Conservation (phyloP, 768 basidiomycete species). For the Boletales sp. region DNA sequence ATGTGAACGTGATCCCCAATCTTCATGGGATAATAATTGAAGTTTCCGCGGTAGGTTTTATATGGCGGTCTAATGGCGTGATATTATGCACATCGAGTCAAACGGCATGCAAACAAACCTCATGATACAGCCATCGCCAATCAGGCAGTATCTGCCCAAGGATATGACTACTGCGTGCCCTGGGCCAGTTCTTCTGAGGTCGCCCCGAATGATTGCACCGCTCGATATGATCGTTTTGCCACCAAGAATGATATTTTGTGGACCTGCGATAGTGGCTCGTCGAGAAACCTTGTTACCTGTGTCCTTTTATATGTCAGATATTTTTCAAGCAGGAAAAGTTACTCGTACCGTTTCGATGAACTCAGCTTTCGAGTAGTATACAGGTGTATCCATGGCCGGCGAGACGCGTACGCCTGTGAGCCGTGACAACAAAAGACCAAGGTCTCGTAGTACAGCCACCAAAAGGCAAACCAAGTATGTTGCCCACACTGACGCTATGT, state of each 20-base stretch:
- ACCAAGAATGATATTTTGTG: constrained; percentile 94
- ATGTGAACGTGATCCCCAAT: constrained; percentile 95
- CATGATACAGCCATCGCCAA: constrained; percentile 89
- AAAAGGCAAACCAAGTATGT: background rate
- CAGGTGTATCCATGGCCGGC: constrained; percentile 59
- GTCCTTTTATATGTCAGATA: constrained; percentile 49
- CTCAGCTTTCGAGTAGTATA: constrained; percentile 78
- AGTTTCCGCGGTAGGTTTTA: constrained; percentile 85
- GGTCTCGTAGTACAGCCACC: too few species aligned
- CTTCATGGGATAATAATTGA: constrained; percentile 98
- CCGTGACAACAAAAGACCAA: background rate
- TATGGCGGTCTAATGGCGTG: constrained; percentile 62
- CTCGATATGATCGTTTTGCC: constrained; percentile 96
- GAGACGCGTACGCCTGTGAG: constrained; percentile 13
- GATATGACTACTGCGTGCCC: constrained; percentile 94
- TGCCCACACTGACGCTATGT: constrained; percentile 3
- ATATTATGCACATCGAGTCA: background rate
- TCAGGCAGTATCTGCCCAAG: constrained; percentile 87
- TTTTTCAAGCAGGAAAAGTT: background rate
- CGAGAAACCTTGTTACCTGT: constrained; percentile 96
- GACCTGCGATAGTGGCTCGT: constrained; percentile 86
- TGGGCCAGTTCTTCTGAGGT: constrained; percentile 82
- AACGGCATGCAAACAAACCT: constrained; percentile 45
- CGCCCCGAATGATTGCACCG: constrained; percentile 89
- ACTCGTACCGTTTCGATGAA: constrained; percentile 83